phyloP scores from a whole-genome alignment of 2,329 filamentous ascomycete genomes.

The Pochonia chlamydosporia region DNA sequence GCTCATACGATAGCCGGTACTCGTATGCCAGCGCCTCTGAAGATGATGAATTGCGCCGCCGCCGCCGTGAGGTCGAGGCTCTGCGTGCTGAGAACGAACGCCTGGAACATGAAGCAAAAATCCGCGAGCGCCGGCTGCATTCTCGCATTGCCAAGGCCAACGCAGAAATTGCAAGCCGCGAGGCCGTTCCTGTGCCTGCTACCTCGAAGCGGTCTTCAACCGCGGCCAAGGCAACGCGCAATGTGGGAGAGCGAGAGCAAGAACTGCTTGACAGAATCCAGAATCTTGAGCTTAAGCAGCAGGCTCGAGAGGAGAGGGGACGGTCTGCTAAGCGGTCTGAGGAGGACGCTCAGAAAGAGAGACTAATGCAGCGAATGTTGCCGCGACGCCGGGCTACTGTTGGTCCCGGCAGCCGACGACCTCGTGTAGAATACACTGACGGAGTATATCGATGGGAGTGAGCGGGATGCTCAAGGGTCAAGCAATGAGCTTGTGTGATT shows the following conservation, averaged over 20 bases:
- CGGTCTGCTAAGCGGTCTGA: slow-evolving; percentile 20
- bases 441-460: slow-evolving; percentile 35
- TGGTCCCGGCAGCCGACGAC: slow-evolving; percentile 28
- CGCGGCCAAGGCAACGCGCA: slow-evolving; percentile 15
- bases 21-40: slow-evolving; percentile 22
- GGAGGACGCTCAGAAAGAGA: slow-evolving; percentile 32
- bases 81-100: slow-evolving; percentile 16
- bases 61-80: slow-evolving; percentile 18
- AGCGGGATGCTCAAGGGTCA: slow-evolving; percentile 6
- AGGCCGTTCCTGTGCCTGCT: slow-evolving; percentile 21
- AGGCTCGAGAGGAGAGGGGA: slow-evolving; percentile 21
- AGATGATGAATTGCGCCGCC: slow-evolving; percentile 21
- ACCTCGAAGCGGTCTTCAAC: slow-evolving; percentile 16
- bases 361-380: slow-evolving; percentile 35
- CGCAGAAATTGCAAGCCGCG: slow-evolving; percentile 33
- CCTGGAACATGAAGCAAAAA: slow-evolving; percentile 8
- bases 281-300: slow-evolving; percentile 25
- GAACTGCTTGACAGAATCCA: slow-evolving; percentile 29
- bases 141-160: slow-evolving; percentile 35
- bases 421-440: slow-evolving; percentile 31
- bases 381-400: slow-evolving; percentile 31
- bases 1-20: slow-evolving; percentile 26
- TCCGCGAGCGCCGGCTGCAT: slow-evolving; percentile 15
- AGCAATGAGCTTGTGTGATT: background rate
- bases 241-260: slow-evolving; percentile 15